Evolutionary conservation across 208 protist genomes (phyloP), one percentile per base, ranked within the genome.

Genomic region (Ichthyophonus hoferi): DNA sequence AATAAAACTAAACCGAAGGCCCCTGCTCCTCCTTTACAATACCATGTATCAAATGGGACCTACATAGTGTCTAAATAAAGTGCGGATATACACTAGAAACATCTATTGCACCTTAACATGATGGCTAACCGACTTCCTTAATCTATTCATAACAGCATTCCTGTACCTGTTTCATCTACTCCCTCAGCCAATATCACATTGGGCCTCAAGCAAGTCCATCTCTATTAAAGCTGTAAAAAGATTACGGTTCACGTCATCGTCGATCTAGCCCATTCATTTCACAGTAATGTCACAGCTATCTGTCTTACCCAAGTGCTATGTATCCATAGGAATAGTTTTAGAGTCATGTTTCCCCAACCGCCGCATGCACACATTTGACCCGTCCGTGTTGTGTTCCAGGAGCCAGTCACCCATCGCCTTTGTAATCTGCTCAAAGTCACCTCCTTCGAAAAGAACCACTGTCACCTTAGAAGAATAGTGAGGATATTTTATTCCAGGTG

Each of bases 401-500:
- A 67, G 24, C 50, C 50, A 67, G 7, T 67, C 50, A 24, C 24
- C 14, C 50, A 67, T 67, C 14, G 7, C 24, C 50, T 24, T 67
- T 67, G 24, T 24, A n/a, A n/a, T 67, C 50, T 67, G 50, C 50
- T 67, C 50, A 7, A 24, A 24, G 24, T 67, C 24, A 67, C 50
- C 50, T 67, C 50, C 50, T 2, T 81, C 77, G n/a, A 81, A 38
- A 2, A 81, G 34, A 81, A 38, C 34, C n/a, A 81, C 77, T 14
- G 7, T 3, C 3, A 31, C 77, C 12, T n/a, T 35, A 14, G 77
- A 31, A 39, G 77, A 81, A 38, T 81, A 81, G 34, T 81, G 77
- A 39, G 12, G 77, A 31, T 81, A 81, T 38, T 81, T 81, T 31
- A 81, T 81, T 39, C 77, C 77, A 34, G 77, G 77, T 39, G 77